These are phyloP conservation scores for Roridomyces roridus DNA, from an alignment of 768 basidiomycete species.

Conservation along the genomic window DNA sequence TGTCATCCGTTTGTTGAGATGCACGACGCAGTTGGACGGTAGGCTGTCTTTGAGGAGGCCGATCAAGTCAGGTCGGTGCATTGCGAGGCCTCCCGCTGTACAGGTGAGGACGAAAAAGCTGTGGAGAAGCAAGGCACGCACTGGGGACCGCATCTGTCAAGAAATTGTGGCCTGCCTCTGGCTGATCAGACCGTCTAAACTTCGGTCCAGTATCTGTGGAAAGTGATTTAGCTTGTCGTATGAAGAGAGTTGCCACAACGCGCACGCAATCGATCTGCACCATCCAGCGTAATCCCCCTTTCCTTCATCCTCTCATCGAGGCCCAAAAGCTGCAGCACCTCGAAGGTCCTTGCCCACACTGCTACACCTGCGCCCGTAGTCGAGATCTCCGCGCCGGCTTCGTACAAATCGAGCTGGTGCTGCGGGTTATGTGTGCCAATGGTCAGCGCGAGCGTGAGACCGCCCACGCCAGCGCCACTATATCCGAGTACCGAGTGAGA, in stretches of 20 bases:
- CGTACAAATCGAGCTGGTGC: conserved; percentile 6
- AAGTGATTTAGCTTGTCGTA: neutral
- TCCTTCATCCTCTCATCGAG: conserved; percentile 5
- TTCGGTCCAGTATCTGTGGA: conserved; percentile 10
- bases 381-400: conserved; percentile 11
- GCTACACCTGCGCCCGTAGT: conserved; percentile 8
- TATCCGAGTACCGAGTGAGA: no score
- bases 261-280: conserved; percentile 10
- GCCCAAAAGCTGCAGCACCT: conserved; percentile 11
- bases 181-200: conserved; percentile 10
- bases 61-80: conserved; percentile 13
- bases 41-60: conserved; percentile 8
- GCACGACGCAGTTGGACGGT: conserved; percentile 10
- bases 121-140: conserved; percentile 6
- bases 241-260: neutral
- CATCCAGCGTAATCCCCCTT: conserved; percentile 9
- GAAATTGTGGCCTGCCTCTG: conserved; percentile 7
- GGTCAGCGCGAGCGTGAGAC: conserved; percentile 10
- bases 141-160: conserved; percentile 9
- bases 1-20: neutral
- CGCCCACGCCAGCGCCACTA: conserved; percentile 8
- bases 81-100: conserved; percentile 11
- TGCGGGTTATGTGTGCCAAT: conserved; percentile 5
- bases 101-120: conserved; percentile 5
- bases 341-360: conserved; percentile 8